These are phyloP conservation scores for Choanephora cucurbitarum DNA, from an alignment of 371 early-diverging fungal genomes.

Conservation along the genomic window DNA sequence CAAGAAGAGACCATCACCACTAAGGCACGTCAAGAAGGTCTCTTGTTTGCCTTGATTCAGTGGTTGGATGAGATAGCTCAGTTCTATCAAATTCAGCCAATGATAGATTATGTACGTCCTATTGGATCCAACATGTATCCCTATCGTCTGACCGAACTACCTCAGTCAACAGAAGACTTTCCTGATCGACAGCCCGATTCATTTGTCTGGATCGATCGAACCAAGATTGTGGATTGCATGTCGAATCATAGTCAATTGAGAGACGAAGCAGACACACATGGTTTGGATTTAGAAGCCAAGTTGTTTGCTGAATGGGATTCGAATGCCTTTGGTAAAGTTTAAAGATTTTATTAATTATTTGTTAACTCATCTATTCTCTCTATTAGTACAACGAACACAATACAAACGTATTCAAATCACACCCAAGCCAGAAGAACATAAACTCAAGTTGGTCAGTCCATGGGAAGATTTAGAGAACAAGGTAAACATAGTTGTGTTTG, in stretches of 20 bases:
- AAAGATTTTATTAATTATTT: not conserved
- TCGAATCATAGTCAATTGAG: slow-evolving; percentile 32
- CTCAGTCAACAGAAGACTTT: not conserved
- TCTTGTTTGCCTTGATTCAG: slow-evolving; percentile 54
- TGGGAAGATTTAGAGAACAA: slow-evolving; percentile 16
- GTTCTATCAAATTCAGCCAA: slow-evolving; percentile 30
- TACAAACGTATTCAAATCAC: slow-evolving; percentile 2
- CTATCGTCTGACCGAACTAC: not conserved
- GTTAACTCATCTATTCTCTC: too few species aligned
- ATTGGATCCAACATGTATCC: not conserved
- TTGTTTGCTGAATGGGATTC: slow-evolving; percentile 51
- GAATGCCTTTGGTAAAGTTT: slow-evolving; percentile 30
- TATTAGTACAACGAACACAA: slow-evolving; percentile 14
- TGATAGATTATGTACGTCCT: slow-evolving; percentile 22
- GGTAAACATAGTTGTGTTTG: not conserved
- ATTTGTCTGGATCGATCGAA: slow-evolving; percentile 27
- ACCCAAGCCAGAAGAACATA: slow-evolving; percentile 4
- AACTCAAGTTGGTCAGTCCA: slow-evolving; percentile 22
- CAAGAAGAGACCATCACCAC: slow-evolving; percentile 27
- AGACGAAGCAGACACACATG: slow-evolving; percentile 37
- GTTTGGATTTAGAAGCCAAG: slow-evolving; percentile 45
- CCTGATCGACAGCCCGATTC: not conserved
- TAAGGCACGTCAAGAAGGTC: slow-evolving; percentile 50
- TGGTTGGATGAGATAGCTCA: slow-evolving; percentile 43
- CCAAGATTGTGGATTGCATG: slow-evolving; percentile 28